Evolutionary conservation across 2,329 filamentous ascomycete genomes (phyloP), one percentile per base, ranked within the genome.

Genomic region (Sclerotinia spermophila): DNA sequence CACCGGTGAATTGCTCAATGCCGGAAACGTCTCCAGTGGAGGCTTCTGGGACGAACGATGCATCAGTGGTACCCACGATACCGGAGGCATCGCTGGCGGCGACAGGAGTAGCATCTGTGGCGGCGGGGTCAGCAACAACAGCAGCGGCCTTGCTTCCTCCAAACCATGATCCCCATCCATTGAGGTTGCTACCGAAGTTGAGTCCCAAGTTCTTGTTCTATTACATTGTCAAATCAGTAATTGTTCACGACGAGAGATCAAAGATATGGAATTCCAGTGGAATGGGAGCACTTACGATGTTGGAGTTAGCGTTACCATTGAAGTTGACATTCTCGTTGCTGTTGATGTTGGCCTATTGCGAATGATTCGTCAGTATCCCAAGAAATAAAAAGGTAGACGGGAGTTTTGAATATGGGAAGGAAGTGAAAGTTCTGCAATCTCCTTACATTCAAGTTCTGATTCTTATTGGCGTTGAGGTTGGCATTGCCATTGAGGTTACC

Each of bases 111-210:
- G 44, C 27, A 4, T 19, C 59, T 11, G 27, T 27, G 27, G 38
- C 13, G 13, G 33, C 6, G 24, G 33, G 30, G 19, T 44, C 19
- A 3, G 45, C 62, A 24, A 10, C 48, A 24, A 53, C 45, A 1
- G 45, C 48, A 21, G 62, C 62, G n/a, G 62, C 62, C n/a, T 66
- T 66, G 62, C 62, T 66, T 42, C 60, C 59, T 24, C 61, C 62
- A 35, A 24, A 66, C 62, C 62, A 66, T 53, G 62, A 19, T 53
- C 62, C 62, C 62, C 45, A 66, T 6, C 62, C 62, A 8, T 66
- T 66, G 45, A 5, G 42, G 38, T 44, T 44, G 7, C 24, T 53
- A 10, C 51, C 51, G 35, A 53, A 30, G 45, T 66, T 66, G 33
- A 66, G 2, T 27, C 45, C 62, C 45, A 66, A 53, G 35, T 66